Conservation (phyloP, 1,139 yeast genomes). For the Candida gigantensis region DNA sequence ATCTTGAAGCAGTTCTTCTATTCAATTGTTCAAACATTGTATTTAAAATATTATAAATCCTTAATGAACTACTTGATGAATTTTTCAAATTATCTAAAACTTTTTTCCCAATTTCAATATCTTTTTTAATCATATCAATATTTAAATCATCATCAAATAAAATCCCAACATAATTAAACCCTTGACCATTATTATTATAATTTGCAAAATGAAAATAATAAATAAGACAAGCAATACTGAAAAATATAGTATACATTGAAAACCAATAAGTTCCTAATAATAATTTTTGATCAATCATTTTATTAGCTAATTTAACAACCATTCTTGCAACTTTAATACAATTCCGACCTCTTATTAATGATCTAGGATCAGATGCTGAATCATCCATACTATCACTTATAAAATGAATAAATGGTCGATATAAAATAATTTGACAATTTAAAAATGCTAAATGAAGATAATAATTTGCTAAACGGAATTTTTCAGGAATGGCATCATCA, state of each 20-base stretch:
- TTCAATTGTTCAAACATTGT: slow-evolving; percentile 81
- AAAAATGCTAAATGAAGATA: slow-evolving; percentile 75
- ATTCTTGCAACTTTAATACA: slow-evolving; percentile 85
- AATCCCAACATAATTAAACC: slow-evolving; percentile 48
- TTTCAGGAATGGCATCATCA: slow-evolving; percentile 48
- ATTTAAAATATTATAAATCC: slow-evolving; percentile 78
- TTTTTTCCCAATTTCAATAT: slow-evolving; percentile 79
- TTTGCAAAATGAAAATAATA: slow-evolving; percentile 78
- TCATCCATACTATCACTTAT: slow-evolving; percentile 52
- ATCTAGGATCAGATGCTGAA: slow-evolving; percentile 44
- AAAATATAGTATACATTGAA: slow-evolving; percentile 87
- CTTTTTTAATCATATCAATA: slow-evolving; percentile 67
- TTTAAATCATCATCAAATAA: slow-evolving; percentile 61
- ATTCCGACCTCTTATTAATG: slow-evolving; percentile 71
- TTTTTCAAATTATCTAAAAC: slow-evolving; percentile 72
- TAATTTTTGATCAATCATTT: slow-evolving; percentile 72
- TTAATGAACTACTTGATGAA: slow-evolving; percentile 72
- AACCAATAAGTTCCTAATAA: slow-evolving; percentile 93
- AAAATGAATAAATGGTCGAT: slow-evolving; percentile 90
- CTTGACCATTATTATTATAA: slow-evolving; percentile 26
- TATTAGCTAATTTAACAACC: slow-evolving; percentile 81
- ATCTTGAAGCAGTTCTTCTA: slow-evolving; percentile 55
- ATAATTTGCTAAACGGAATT: slow-evolving; percentile 71
- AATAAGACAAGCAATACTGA: slow-evolving; percentile 83
- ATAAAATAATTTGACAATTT: slow-evolving; percentile 81